Evolutionary conservation across 305 asterid species (phyloP), one percentile per base, ranked within the genome.

Genomic region (Plantago lanceolata): DNA sequence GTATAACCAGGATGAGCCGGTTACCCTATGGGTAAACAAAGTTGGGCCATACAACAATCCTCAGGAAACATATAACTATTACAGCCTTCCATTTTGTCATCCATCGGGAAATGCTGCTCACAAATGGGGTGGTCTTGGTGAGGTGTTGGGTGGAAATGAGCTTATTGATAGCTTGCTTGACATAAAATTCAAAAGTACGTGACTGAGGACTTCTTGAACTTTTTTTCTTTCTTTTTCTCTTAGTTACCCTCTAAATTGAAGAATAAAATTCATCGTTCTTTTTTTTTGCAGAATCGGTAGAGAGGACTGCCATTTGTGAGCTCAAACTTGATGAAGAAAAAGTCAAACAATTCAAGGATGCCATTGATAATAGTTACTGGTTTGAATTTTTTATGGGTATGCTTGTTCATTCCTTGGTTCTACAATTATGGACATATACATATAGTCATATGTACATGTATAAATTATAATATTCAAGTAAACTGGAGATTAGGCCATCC

Each of bases 121-220:
- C 76, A 84, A 77, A 62, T 84, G 90, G 90, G 90, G 88, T 67
- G 85, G 88, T 49, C 88, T 84, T 64, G 90, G 90, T 49, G 90
- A 84, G 72, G 86, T 84, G 21, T 71, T 84, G 76, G 90, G 90
- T 50, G 90, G 88, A 75, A 84, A 84, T 73, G 90, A 84, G 78
- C 90, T 84, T 62, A 84, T 84, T 68, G 90, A 82, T 69, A 84
- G 90, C 61, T 75, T 74, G 73, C 70, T 79, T 64, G 81, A 74
- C 68, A 79, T 84, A 66, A 84, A 67, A 71, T 84, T 75, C 57
- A 78, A 70, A 71, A 79, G 90, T 84, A 81, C 15, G 47, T 74
- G 84, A 79, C 75, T 47, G 80, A 67, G 24, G 47, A 65, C 59
- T 40, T 65, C 60, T 65, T 17, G 15, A 24, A 48, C 54, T 59